These are phyloP conservation scores for Incumbomyces lentus DNA, from an alignment of 2,329 filamentous ascomycete species.

Conservation along the genomic window DNA sequence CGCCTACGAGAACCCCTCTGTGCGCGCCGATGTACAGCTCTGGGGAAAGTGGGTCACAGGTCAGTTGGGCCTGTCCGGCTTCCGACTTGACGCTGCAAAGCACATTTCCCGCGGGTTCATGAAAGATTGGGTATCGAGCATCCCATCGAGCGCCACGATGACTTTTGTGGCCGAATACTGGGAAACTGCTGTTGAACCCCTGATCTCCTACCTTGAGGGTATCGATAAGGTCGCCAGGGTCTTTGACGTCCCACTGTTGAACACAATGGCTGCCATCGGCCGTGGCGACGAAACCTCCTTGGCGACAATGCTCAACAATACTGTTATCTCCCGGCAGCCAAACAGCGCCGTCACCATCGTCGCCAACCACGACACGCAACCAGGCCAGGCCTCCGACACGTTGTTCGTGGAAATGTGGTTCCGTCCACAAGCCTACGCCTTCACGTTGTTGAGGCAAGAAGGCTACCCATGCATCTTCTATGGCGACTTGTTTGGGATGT, in stretches of 20 bases:
- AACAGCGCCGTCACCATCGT: conserved; percentile 21
- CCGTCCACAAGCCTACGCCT: conserved; percentile 60
- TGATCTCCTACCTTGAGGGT: not conserved
- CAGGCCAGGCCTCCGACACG: conserved; percentile 11
- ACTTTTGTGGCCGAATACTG: conserved; percentile 59
- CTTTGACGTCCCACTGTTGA: not conserved
- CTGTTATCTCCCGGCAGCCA: not conserved
- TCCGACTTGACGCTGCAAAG: conserved; percentile 64
- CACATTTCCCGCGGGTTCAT: conserved; percentile 61
- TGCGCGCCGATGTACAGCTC: conserved; percentile 51
- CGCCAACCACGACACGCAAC: conserved; percentile 30
- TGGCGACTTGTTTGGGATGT: conserved; percentile 29
- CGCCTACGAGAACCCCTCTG: conserved; percentile 55
- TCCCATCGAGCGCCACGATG: conserved; percentile 10
- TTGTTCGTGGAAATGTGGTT: conserved; percentile 33
- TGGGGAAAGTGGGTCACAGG: conserved; percentile 61
- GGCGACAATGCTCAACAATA: not conserved
- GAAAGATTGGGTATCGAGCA: conserved; percentile 29
- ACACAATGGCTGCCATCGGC: not conserved
- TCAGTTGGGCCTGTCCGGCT: conserved; percentile 51
- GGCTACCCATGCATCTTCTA: conserved; percentile 60
- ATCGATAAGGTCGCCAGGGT: not conserved
- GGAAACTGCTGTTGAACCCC: conserved; percentile 36
- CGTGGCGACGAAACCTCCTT: not conserved
- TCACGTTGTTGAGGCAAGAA: conserved; percentile 52